These are phyloP conservation scores for Rhizopogon vinicolor DNA, from an alignment of 768 basidiomycete species.

Conservation along the genomic window DNA sequence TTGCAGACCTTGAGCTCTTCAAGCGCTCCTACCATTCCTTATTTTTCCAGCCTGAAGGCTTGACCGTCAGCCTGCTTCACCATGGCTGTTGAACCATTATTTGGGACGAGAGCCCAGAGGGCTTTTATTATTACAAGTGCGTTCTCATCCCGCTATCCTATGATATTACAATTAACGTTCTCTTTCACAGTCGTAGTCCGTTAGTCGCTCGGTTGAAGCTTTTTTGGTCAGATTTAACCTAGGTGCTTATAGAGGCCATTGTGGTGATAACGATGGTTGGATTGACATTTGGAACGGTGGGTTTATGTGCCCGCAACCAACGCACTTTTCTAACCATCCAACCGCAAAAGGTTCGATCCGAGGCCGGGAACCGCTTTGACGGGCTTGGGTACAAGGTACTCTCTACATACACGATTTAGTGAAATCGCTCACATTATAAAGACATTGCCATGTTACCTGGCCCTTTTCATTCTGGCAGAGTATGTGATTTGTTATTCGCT, in stretches of 20 bases:
- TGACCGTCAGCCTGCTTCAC: constrained; percentile 9
- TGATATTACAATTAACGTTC: constrained; percentile 4
- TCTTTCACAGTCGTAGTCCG: constrained; percentile 46
- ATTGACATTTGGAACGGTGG: constrained; percentile 61
- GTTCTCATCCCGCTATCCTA: constrained; percentile 17
- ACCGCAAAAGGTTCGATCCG: constrained; percentile 44
- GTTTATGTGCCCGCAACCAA: constrained; percentile 14
- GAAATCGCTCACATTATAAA: constrained; percentile 23
- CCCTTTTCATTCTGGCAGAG: constrained; percentile 81
- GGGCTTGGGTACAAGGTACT: constrained; percentile 48
- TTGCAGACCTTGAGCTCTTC: neutral
- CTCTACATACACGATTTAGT: neutral
- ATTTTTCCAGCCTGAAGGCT: constrained; percentile 10
- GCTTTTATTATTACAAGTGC: constrained; percentile 69
- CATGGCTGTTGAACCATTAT: constrained; percentile 70
- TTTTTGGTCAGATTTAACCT: neutral
- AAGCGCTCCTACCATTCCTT: constrained; percentile 3
- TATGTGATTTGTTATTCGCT: constrained; percentile 23
- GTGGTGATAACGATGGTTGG: constrained; percentile 73
- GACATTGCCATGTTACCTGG: constrained; percentile 84
- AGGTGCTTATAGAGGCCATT: constrained; percentile 53
- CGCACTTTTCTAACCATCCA: neutral
- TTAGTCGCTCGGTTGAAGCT: constrained; percentile 33
- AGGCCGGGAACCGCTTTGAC: constrained; percentile 15
- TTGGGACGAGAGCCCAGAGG: constrained; percentile 69